Percentiles rank a stretch among this genome's conserved stretches.
These are phyloP conservation scores for Leccinum truebloodii DNA, from an alignment of 768 basidiomycete species.

Conservation along the genomic window DNA sequence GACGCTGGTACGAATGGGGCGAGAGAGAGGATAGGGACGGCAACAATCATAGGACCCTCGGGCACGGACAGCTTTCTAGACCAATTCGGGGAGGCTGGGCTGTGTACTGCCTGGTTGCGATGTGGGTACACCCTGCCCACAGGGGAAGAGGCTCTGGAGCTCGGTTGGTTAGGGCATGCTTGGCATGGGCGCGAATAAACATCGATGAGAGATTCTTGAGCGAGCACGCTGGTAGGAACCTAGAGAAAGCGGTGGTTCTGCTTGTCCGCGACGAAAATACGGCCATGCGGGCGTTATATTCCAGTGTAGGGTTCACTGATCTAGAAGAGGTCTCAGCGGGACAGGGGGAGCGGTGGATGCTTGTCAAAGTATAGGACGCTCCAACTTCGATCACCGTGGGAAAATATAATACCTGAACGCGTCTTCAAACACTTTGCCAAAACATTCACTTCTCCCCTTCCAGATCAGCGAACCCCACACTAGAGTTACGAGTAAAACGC, in stretches of 20 bases:
- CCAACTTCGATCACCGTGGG: no score
- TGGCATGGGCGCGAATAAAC: slow-evolving; percentile 28
- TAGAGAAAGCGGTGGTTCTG: slow-evolving; percentile 22
- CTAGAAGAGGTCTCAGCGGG: slow-evolving; percentile 6
- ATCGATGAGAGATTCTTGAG: slow-evolving; percentile 13
- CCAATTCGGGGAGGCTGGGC: slow-evolving; percentile 15
- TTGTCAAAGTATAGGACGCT: slow-evolving; percentile 33
- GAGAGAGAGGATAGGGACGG: slow-evolving; percentile 25
- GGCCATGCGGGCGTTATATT: slow-evolving; percentile 20
- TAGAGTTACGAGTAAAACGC: no score
- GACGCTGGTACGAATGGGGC: neutral
- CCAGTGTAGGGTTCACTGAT: slow-evolving; percentile 22
- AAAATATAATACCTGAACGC: no score
- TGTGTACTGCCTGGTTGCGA: slow-evolving; percentile 21
- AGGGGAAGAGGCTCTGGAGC: slow-evolving; percentile 24
- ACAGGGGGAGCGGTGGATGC: slow-evolving; percentile 27
- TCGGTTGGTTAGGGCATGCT: slow-evolving; percentile 16
- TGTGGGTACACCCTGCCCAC: slow-evolving; percentile 34
- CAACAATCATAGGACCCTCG: slow-evolving; percentile 16
- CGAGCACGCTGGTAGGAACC: neutral
- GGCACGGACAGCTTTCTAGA: slow-evolving; percentile 5
- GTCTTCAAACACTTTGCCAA: no score
- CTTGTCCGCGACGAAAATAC: slow-evolving; percentile 18
- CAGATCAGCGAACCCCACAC: no score
- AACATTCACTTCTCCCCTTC: no score